Evolutionary conservation across 352 stramenopile species (phyloP).

Genomic region (Globisporangium splendens): DNA sequence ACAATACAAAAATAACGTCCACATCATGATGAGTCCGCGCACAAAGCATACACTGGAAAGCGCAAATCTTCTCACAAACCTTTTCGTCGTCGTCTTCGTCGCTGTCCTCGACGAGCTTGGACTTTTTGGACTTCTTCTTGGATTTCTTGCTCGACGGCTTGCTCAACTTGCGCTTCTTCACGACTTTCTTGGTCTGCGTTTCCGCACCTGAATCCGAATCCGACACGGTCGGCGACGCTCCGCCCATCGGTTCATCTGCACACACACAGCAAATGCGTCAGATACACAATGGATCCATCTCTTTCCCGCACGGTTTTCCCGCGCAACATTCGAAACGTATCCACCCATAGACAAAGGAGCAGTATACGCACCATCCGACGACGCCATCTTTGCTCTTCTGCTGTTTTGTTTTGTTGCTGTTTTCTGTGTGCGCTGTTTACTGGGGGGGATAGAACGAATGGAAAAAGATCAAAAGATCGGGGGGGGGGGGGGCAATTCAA

Average conservation of each 20-base stretch:
- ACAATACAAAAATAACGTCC: slow-evolving; percentile 4
- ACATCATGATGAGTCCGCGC: slow-evolving; percentile 1
- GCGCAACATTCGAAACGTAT: too few species aligned
- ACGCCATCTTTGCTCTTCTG: slow-evolving; percentile 12
- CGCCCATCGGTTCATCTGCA: slow-evolving; percentile 63
- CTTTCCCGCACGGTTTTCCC: too few species aligned
- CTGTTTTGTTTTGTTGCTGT: slow-evolving; percentile 1
- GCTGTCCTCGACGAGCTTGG: slow-evolving; percentile 54
- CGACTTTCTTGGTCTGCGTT: slow-evolving; percentile 28
- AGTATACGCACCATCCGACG: slow-evolving; percentile 14
- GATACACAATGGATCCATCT: not conserved
- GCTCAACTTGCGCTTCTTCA: slow-evolving; percentile 75
- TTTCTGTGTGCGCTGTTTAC: not conserved
- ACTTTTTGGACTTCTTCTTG: slow-evolving; percentile 63
- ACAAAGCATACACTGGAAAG: not conserved
- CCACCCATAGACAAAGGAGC: too few species aligned
- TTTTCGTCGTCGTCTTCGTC: slow-evolving; percentile 67
- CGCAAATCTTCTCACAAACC: slow-evolving; percentile 16
- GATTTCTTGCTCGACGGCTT: slow-evolving; percentile 27
- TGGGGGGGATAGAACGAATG: not conserved
- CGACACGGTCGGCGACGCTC: slow-evolving; percentile 76
- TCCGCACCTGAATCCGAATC: slow-evolving; percentile 79
- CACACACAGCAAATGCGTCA: not conserved
- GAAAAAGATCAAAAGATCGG: not conserved
- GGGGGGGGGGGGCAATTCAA: too few species aligned